These are phyloP conservation scores for Penicillium argentinense DNA, from an alignment of 495 filamentous ascomycete species.

Conservation along the genomic window DNA sequence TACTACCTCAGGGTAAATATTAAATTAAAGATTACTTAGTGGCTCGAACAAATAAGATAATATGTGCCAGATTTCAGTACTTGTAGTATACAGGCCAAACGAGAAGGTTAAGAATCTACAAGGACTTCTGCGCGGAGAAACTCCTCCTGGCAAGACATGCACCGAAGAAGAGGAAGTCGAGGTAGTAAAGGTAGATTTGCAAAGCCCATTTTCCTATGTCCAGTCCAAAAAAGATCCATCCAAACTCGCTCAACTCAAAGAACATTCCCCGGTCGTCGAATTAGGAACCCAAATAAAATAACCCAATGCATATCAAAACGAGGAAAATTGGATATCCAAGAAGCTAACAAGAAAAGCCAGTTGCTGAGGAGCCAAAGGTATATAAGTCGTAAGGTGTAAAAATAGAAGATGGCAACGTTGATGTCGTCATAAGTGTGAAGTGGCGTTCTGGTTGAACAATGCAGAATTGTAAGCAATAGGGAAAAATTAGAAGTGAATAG, in stretches of 20 bases:
- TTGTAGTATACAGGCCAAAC: neutral
- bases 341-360: constrained; percentile 21
- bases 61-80: neutral
- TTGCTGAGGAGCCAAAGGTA: constrained; percentile 26
- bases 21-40: too few species aligned
- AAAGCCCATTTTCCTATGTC: constrained; percentile 17
- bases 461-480: constrained; percentile 15
- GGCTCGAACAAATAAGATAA: too few species aligned
- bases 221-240: constrained; percentile 19
- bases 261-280: constrained; percentile 16
- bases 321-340: constrained; percentile 26
- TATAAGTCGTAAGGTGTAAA: constrained; percentile 24
- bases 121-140: neutral
- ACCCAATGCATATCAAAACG: constrained; percentile 21
- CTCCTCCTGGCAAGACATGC: constrained; percentile 5
- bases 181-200: constrained; percentile 6
- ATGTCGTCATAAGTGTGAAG: constrained; percentile 1
- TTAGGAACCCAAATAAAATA: constrained; percentile 13
- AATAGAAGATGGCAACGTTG: constrained; percentile 25
- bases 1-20: too few species aligned
- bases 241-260: constrained; percentile 10
- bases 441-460: constrained; percentile 18
- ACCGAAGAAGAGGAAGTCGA: neutral
- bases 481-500: constrained; percentile 20
- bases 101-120: neutral